phyloP scores from a whole-genome alignment of 202 grass and related monocot species.

The Dendrocalamus latiflorus region DNA sequence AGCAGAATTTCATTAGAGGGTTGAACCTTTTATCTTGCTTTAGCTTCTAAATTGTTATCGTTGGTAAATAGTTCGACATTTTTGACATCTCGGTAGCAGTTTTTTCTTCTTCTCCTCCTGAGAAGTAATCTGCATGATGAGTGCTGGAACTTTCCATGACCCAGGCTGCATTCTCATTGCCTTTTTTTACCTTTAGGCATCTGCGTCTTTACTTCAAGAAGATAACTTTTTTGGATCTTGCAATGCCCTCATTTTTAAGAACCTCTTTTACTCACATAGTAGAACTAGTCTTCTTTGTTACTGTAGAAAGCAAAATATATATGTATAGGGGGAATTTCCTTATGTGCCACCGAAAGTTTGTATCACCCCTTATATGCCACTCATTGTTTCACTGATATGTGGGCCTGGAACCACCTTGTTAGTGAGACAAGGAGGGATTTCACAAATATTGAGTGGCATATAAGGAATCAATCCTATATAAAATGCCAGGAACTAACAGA shows the following conservation, averaged over 20 bases:
- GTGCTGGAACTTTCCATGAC: slow-evolving; percentile 24
- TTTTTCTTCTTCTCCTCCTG: background rate
- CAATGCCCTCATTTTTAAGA: slow-evolving; percentile 26
- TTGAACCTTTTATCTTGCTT: slow-evolving; percentile 1
- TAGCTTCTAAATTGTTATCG: background rate
- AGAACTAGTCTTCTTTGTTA: background rate
- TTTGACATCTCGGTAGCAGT: background rate
- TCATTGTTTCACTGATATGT: too few species aligned
- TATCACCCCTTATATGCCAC: too few species aligned
- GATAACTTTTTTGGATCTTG: slow-evolving; percentile 24
- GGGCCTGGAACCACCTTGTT: too few species aligned
- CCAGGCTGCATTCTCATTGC: slow-evolving; percentile 5
- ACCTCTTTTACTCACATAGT: background rate
- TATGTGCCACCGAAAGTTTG: too few species aligned
- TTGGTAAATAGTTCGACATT: background rate
- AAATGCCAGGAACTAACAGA: background rate
- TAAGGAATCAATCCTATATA: too few species aligned
- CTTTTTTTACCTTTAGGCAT: slow-evolving; percentile 28
- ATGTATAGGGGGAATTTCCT: too few species aligned
- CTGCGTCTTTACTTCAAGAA: slow-evolving; percentile 13
- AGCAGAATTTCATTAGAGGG: background rate
- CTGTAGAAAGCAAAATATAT: background rate
- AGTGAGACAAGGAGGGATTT: too few species aligned
- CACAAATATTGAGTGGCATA: too few species aligned
- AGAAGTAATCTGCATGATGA: background rate